These are phyloP conservation scores for Ampelomyces quisqualis DNA, from an alignment of 2,329 filamentous ascomycete species.

Conservation along the genomic window DNA sequence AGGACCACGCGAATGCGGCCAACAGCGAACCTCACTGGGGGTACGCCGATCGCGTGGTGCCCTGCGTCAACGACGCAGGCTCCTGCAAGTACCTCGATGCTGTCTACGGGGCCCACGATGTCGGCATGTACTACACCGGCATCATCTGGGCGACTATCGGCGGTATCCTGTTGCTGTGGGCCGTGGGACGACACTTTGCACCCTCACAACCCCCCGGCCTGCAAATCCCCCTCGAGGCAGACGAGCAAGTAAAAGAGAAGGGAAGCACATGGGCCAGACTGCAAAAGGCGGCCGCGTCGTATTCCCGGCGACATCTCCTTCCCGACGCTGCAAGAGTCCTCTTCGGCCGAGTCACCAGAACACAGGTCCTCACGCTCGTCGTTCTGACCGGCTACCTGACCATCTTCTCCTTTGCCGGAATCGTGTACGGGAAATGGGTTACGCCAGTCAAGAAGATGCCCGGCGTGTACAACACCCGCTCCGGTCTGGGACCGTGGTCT, in stretches of 20 bases:
- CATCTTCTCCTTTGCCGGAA: constrained; percentile 65
- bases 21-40: constrained; percentile 55
- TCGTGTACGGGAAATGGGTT: constrained; percentile 67
- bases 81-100: constrained; percentile 60
- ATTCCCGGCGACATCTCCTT: constrained; percentile 57
- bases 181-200: constrained; percentile 36
- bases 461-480: constrained; percentile 63
- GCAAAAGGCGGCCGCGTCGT: constrained; percentile 44
- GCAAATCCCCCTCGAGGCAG: constrained; percentile 21
- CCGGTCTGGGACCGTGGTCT: constrained; percentile 65
- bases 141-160: constrained; percentile 59
- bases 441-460: constrained; percentile 63
- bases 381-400: constrained; percentile 63
- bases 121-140: constrained; percentile 57
- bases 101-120: constrained; percentile 57
- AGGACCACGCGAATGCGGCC: constrained; percentile 37
- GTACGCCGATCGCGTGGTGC: constrained; percentile 55
- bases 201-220: constrained; percentile 31
- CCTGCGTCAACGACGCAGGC: constrained; percentile 59
- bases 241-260: constrained; percentile 25
- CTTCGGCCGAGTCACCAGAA: constrained; percentile 67
- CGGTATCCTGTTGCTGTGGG: constrained; percentile 51
- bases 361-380: constrained; percentile 65
- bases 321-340: constrained; percentile 59
- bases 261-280: constrained; percentile 28